phyloP scores from a whole-genome alignment of 768 basidiomycete genomes.

The Podaxis sp. region DNA sequence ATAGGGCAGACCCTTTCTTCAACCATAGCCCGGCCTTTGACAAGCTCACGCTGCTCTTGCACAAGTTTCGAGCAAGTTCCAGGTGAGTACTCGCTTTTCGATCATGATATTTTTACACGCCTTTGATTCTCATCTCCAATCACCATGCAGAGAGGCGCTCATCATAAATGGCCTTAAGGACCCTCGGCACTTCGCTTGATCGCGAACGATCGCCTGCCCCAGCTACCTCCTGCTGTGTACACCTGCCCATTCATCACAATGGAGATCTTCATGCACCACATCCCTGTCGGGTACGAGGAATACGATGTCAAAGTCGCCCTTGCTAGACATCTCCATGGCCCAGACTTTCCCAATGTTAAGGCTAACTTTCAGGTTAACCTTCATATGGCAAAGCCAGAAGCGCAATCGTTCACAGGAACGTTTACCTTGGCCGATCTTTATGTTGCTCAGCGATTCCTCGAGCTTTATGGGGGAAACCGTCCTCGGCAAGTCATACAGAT shows the following conservation, averaged over 20 bases:
- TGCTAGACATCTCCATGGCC: slow-evolving; percentile 43
- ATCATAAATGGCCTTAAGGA: neutral
- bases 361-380: slow-evolving; percentile 55
- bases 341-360: slow-evolving; percentile 31
- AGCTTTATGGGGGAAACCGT: slow-evolving; percentile 22
- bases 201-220: neutral
- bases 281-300: slow-evolving; percentile 27
- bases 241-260: slow-evolving; percentile 18
- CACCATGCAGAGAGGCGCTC: neutral
- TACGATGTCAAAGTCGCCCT: slow-evolving; percentile 33
- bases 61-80: neutral
- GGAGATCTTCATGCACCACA: slow-evolving; percentile 38
- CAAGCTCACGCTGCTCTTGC: no score
- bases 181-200: neutral
- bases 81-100: neutral
- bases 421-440: slow-evolving; percentile 46
- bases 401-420: slow-evolving; percentile 39
- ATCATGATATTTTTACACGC: neutral
- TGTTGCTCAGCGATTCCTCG: slow-evolving; percentile 45
- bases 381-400: slow-evolving; percentile 27
- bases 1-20: no score
- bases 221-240: neutral
- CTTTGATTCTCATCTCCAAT: neutral
- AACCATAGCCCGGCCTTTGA: no score
- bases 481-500: slow-evolving; percentile 18